Percentiles rank a stretch among this genome's conserved stretches.
Evolutionary conservation across 1,139 yeast genomes (phyloP).

Genomic region (Sugiyamaella neomexicana): DNA sequence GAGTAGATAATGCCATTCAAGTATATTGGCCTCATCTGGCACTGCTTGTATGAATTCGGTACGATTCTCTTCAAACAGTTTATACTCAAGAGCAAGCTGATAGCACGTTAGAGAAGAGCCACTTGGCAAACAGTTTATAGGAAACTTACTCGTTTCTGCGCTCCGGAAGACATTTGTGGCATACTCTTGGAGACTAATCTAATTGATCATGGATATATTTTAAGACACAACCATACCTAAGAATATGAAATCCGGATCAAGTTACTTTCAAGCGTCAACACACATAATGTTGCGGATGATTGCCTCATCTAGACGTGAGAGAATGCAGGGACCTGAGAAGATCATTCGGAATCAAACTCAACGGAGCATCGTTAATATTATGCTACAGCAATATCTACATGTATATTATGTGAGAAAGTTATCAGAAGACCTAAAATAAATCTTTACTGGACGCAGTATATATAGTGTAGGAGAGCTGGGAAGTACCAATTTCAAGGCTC

Average conservation of each 20-base stretch:
- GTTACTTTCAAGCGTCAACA: not conserved
- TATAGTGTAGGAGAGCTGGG: not conserved
- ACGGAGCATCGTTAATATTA: not conserved
- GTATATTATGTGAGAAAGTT: not conserved
- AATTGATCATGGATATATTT: too few relatives aligned
- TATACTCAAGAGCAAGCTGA: conserved; percentile 71
- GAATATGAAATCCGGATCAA: not conserved
- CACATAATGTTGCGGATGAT: not conserved
- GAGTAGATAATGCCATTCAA: conserved; percentile 77
- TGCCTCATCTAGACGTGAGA: not conserved
- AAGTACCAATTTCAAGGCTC: not conserved
- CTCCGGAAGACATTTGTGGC: not conserved
- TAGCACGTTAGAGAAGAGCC: not conserved
- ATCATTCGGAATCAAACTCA: not conserved
- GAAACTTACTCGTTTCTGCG: not conserved
- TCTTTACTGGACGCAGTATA: not conserved
- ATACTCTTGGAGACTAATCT: too few relatives aligned
- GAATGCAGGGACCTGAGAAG: not conserved
- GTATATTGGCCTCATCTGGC: conserved; percentile 75
- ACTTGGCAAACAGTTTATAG: not conserved
- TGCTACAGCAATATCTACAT: not conserved
- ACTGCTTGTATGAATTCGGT: conserved; percentile 81
- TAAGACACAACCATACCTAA: too few relatives aligned
- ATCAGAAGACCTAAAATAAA: not conserved
- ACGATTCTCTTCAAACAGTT: conserved; percentile 67